These are phyloP conservation scores for Paraconiothyrium sp. DNA, from an alignment of 2,329 filamentous ascomycete genomes.

Conservation along the genomic window DNA sequence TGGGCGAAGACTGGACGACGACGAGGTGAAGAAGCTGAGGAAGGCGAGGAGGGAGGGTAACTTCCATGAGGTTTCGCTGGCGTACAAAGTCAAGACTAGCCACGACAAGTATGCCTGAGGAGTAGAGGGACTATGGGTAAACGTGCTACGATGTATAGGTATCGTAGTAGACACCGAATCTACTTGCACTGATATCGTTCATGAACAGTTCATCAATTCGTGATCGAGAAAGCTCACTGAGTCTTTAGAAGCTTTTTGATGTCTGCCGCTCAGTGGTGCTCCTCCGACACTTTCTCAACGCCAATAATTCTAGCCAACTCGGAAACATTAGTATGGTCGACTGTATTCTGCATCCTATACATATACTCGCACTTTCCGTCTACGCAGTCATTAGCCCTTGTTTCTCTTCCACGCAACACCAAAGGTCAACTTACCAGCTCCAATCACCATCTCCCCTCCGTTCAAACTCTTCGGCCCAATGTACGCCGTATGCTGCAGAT, in stretches of 20 bases:
- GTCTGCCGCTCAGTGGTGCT: background rate
- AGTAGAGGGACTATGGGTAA: too few relatives aligned
- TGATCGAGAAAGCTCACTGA: too few relatives aligned
- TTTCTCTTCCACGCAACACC: background rate
- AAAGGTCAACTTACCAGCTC: constrained; percentile 9
- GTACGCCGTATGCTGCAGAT: constrained; percentile 28
- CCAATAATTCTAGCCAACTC: constrained; percentile 22
- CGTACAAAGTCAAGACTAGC: constrained; percentile 90
- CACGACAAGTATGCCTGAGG: constrained; percentile 56
- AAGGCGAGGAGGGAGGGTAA: constrained; percentile 84
- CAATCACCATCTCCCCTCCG: constrained; percentile 33
- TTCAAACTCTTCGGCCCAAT: constrained; percentile 36
- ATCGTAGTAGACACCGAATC: too few relatives aligned
- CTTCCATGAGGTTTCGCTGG: constrained; percentile 86
- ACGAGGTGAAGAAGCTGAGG: constrained; percentile 86
- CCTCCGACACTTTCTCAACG: background rate
- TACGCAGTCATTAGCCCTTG: background rate
- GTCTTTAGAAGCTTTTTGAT: too few relatives aligned
- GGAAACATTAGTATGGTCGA: constrained; percentile 33
- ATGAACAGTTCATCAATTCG: too few relatives aligned
- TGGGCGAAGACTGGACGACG: constrained; percentile 79
- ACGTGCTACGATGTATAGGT: too few relatives aligned
- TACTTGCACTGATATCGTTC: too few relatives aligned
- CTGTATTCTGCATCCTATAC: constrained; percentile 39
- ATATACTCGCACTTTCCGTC: constrained; percentile 36